Percentiles rank a stretch among this genome's conserved stretches.
Evolutionary conservation across 495 filamentous ascomycete genomes (phyloP).

Genomic region (Penicillium antarcticum): DNA sequence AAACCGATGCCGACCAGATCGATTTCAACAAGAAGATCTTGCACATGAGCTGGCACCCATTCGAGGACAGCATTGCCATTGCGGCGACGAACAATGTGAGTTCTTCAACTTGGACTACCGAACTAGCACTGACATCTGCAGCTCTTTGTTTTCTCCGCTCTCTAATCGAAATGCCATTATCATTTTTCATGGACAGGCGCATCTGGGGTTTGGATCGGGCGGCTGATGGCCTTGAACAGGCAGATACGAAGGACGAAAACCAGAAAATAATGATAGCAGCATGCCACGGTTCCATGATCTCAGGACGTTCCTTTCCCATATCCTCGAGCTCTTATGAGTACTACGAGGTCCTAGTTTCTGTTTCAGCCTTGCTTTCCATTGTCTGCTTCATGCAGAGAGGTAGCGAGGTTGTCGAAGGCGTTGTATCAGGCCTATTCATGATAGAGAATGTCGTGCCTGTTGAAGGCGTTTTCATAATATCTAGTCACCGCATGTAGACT

Average conservation of each 20-base stretch:
- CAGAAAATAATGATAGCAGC: conserved; percentile 26
- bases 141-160: conserved; percentile 98
- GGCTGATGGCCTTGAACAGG: conserved; percentile 15
- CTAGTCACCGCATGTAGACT: neutral
- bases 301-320: conserved; percentile 13
- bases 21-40: conserved; percentile 99
- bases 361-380: conserved; percentile 2
- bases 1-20: conserved; percentile 98
- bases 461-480: conserved; percentile 13
- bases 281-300: conserved; percentile 24
- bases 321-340: neutral
- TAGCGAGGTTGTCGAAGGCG: conserved; percentile 19
- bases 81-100: conserved; percentile 98
- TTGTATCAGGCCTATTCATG: conserved; percentile 21
- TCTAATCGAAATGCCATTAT: conserved; percentile 54
- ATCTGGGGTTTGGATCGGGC: conserved; percentile 20
- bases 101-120: conserved; percentile 20
- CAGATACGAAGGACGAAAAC: conserved; percentile 16
- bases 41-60: conserved; percentile 99
- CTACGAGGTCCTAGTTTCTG: conserved; percentile 1
- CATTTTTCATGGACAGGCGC: conserved; percentile 27
- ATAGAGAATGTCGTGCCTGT: conserved; percentile 30
- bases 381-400: conserved; percentile 9
- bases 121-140: conserved; percentile 14
- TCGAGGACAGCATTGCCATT: conserved; percentile 99